Evolutionary conservation across 1,139 yeast species (phyloP), one percentile per base, ranked within the genome.

Genomic region (Debaryomyces nepalensis): DNA sequence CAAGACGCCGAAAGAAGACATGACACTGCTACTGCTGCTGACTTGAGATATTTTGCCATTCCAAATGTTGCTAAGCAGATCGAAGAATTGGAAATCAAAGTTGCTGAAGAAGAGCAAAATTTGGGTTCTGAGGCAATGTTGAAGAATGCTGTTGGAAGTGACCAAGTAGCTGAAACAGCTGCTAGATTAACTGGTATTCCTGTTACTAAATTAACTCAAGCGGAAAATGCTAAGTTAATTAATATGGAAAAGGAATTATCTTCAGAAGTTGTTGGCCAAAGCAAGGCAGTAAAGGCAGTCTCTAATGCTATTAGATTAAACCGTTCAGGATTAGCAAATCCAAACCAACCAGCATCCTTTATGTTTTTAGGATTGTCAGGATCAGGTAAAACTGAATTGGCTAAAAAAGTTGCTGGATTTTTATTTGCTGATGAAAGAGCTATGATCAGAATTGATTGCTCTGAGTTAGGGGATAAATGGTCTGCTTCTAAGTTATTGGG

Each of bases 111-210:
- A 59, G 85, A 81, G 51, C 75, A 79, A 37, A 52, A 54, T 43
- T 79, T 82, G 5, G 82, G 81, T 33, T 63, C 80, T 31, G 83
- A 83, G 43, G 70, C 84, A 14, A 71, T 93, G 76, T 79, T 89
- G 47, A 86, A 81, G 56, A 95, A 93, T 61, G 93, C 89, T 42
- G 99, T 93, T 44, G 93, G 93, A 44, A 73, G 95, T 15, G 98
- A 93, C 46, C 91, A 90, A 53, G 95, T 93, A 54, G 88, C 97
- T 22, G 98, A 93, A 66, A 93, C 98, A 22, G 97, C 97, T 21
- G 98, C 99, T 3, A 81, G 96, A 61, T 77, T 95, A 55, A 93
- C 99, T 9, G 99, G 99, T 61, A 91, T 93, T 48, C 99, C 99
- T n/a, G 98, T 93, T n/a, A 81, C 87, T 51, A 93, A 93, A 68